Percentiles rank a stretch among this genome's conserved stretches.
Evolutionary conservation across 768 basidiomycete genomes (phyloP).

Genomic region (Lactifluus hygrophoroides): DNA sequence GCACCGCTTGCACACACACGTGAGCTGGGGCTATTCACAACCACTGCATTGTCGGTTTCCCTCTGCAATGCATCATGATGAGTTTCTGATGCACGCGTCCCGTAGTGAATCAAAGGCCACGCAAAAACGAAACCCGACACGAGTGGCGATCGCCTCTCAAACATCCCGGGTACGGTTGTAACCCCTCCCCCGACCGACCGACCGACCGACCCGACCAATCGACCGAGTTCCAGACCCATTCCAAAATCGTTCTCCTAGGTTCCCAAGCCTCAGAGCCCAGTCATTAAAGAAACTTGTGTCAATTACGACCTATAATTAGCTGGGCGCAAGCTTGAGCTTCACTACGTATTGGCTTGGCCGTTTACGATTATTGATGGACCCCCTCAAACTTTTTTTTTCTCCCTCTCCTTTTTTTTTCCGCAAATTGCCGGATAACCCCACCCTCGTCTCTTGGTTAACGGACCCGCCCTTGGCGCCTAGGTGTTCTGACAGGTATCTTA

Average conservation of each 20-base stretch:
- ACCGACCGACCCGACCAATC: no score
- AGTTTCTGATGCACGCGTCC: neutral
- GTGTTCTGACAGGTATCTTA: neutral
- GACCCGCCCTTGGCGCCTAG: neutral
- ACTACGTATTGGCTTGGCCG: neutral
- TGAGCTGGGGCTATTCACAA: neutral
- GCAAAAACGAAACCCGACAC: neutral
- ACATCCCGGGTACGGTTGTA: neutral
- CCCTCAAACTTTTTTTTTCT: neutral
- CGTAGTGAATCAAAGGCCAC: neutral
- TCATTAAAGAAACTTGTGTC: no score
- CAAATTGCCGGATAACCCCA: neutral
- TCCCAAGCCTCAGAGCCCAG: neutral
- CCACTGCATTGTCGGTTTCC: neutral
- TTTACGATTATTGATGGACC: neutral
- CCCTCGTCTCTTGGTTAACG: neutral
- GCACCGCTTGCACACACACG: no score
- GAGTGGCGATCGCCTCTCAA: neutral
- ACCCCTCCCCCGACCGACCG: neutral
- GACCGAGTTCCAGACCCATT: neutral
- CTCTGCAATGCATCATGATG: neutral
- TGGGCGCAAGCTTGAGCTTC: neutral
- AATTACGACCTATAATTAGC: neutral
- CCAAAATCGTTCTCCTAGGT: neutral
- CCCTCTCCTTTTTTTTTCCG: neutral